Evolutionary conservation across 441 rosid species (phyloP).

Genomic region (Raphanus hybrid): DNA sequence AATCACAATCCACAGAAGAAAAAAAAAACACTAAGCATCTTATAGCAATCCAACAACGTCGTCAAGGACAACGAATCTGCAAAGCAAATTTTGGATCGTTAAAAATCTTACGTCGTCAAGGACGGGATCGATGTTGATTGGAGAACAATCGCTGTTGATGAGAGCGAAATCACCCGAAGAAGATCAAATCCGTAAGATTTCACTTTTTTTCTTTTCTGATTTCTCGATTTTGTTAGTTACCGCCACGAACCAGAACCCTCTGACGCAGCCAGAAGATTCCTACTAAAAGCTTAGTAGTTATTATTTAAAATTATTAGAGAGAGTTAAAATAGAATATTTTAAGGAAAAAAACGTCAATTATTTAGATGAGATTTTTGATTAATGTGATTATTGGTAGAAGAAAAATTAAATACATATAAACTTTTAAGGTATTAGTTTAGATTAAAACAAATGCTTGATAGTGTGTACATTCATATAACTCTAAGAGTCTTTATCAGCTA

Average conservation of each 20-base stretch:
- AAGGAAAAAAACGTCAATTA: too few species aligned
- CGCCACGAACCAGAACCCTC: constrained; percentile 38
- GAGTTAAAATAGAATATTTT: too few species aligned
- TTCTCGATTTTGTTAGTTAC: constrained; percentile 32
- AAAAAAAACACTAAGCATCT: constrained; percentile 7
- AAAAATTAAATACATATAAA: neutral
- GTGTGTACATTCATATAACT: neutral
- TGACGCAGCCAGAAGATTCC: constrained; percentile 29
- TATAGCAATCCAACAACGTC: neutral
- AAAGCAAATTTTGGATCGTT: neutral
- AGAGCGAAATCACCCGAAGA: constrained; percentile 27
- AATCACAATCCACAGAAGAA: constrained; percentile 26
- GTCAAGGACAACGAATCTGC: constrained; percentile 15
- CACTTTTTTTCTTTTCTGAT: neutral
- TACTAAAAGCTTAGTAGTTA: neutral
- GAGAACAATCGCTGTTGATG: constrained; percentile 25
- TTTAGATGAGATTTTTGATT: neutral
- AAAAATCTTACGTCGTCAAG: neutral
- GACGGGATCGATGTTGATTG: constrained; percentile 26
- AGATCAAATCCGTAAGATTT: constrained; percentile 25
- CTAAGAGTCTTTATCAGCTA: neutral
- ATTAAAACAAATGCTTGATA: neutral
- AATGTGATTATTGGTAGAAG: neutral
- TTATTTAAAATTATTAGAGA: neutral
- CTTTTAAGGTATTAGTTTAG: neutral